Evolutionary conservation across 2,329 filamentous ascomycete genomes (phyloP), one percentile per base, ranked within the genome.

Genomic region (Fusarium ambrosium): DNA sequence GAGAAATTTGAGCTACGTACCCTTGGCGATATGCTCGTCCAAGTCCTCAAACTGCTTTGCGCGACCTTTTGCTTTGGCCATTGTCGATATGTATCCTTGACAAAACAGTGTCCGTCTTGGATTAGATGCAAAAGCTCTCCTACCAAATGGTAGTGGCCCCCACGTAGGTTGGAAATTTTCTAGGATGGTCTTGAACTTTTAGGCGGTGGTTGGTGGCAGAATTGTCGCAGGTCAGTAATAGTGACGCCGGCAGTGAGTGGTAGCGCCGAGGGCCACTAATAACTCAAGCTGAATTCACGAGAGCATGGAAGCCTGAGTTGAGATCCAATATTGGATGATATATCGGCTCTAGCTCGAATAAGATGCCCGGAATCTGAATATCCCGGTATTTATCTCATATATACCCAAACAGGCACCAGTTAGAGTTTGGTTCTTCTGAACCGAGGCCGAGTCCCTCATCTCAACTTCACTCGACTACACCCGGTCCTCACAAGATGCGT

Each of bases 31-130:
- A 51, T 88, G 86, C 76, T 92, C 91, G 64, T 92, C 89, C 48
- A 90, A 84, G 62, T 92, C 89, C 66, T 90, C 87, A 75, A 94
- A 86, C 53, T 92, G 86, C 80, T 90, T 87, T 55, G 90, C 88
- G 55, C 89, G 86, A 63, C 89, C 87, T 71, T 87, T 89, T 76
- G 82, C 69, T 75, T 85, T 87, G 32, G 84, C 85, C 87, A 92
- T 92, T 71, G 77, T 85, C 70, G 78, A 79, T 79, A 81, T 82
- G 62, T 62, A 73, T 34, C n/a, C 8, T 56, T 20, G 41, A 43
- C 24, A 51, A 53, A 73, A 59, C 27, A 59, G 69, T 69, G 45
- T 65, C 63, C 69, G 51, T 66, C 64, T 72, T 70, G 66, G 62
- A 72, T 64, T 66, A 53, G 24, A 60, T 62, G 64, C 48, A 73